Percentiles rank a stretch among this genome's conserved stretches.
Evolutionary conservation across 441 rosid genomes (phyloP).

Genomic region (Populus hybrid): DNA sequence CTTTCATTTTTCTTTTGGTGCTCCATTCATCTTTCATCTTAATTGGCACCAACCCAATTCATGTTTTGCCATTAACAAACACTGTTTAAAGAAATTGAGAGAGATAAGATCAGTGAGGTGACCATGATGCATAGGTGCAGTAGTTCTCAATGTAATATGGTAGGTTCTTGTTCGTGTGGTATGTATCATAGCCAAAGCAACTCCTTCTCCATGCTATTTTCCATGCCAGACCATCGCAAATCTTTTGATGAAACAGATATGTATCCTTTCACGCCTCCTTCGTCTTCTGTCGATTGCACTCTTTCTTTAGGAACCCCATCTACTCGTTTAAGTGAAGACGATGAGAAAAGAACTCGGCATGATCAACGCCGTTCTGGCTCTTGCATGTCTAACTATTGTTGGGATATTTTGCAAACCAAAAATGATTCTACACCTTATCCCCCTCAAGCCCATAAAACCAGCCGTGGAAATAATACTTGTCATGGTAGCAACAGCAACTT

Average conservation of each 20-base stretch:
- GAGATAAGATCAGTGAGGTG: background rate
- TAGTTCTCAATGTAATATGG: slow-evolving; percentile 51
- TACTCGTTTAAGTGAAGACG: too few relatives aligned
- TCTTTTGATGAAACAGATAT: slow-evolving; percentile 38
- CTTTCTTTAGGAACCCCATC: slow-evolving; percentile 90
- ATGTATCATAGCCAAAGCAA: slow-evolving; percentile 53
- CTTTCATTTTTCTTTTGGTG: background rate
- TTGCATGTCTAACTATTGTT: too few relatives aligned
- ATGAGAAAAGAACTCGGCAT: too few relatives aligned
- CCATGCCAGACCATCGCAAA: slow-evolving; percentile 37
- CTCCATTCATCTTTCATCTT: too few relatives aligned
- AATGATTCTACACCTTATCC: too few relatives aligned
- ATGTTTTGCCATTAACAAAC: background rate
- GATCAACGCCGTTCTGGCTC: too few relatives aligned
- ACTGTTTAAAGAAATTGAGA: background rate
- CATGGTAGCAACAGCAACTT: too few relatives aligned
- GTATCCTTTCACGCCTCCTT: slow-evolving; percentile 38
- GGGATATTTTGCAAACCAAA: too few relatives aligned
- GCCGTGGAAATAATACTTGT: too few relatives aligned
- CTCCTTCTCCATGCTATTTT: slow-evolving; percentile 57
- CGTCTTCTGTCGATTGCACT: slow-evolving; percentile 89
- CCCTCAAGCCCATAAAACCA: too few relatives aligned
- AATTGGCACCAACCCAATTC: background rate
- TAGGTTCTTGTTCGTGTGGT: slow-evolving; percentile 70
- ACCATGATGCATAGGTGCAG: slow-evolving; percentile 64